Base-by-base conservation (phyloP, 805 yeast genomes). In the Metschnikowia corniflorae region DNA sequence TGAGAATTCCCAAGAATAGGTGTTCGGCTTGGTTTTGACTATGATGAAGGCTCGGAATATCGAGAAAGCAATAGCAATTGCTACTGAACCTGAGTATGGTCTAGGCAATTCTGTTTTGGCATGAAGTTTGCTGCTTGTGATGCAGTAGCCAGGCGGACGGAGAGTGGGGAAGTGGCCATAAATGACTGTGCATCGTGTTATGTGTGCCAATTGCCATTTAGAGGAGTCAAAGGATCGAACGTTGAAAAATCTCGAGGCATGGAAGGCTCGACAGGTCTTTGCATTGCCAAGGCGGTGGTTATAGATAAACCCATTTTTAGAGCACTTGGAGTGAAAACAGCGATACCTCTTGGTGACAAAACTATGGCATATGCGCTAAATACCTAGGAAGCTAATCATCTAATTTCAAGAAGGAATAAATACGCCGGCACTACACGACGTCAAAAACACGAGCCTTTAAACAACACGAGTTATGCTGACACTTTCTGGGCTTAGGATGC, bases 201-300 rank as follows among this genome's bases (percentile, higher is more conserved):
- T 54, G 86, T 93, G 22, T 89, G 96, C 49, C 98, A 93, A 63
- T 70, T 93, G 49, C 99, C 99, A 21, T 93, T 93, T 63, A 98
- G 99, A 37, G 99, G 99, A 20, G 77, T 77, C 18, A 81, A 81
- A 49, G 91, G 88, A 30, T 84, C 95, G 5, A 98, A 98, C 0
- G 93, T 88, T 55, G 98, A 98, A 39, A 91, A 91, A 58, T 93
- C 93, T 66, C 96, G 96, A 16, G 99, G 99, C 31, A 95, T 83
- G 57, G 99, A 93, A 68, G 99, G 99, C 2, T 70, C 93, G 28
- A 77, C 86, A 26, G 97, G 96, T 0, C 68, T 93, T 29, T 91
- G 97, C 58, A 72, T 80, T 39, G 85, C 87, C 37, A 93, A 93
- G 56, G 80, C 94, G 29, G 77, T 93, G 3, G 88, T 96, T 42